Evolutionary conservation across 148 eudicot genomes (phyloP).

Genomic region (Camellia granthamiana): DNA sequence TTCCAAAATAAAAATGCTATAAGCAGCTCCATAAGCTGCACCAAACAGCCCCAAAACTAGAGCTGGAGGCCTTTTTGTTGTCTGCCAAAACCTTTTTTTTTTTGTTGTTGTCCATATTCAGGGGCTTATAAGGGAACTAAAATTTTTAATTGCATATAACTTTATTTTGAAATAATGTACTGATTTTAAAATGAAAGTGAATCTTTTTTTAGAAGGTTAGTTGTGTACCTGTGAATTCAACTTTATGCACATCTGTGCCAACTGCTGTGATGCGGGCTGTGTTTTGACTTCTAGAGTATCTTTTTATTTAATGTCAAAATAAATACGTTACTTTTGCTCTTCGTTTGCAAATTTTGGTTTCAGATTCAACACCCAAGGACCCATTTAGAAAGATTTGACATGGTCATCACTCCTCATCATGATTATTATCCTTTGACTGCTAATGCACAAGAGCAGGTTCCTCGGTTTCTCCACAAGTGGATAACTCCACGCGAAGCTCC

Average conservation of each 20-base stretch:
- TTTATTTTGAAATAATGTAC: not conserved
- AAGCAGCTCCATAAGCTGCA: too few relatives aligned
- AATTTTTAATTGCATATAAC: not conserved
- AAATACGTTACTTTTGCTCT: conserved; percentile 6
- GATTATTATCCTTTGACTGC: conserved; percentile 89
- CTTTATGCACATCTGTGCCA: conserved; percentile 3
- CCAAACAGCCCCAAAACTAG: not conserved
- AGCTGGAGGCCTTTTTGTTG: not conserved
- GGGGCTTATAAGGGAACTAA: not conserved
- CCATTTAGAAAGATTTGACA: conserved; percentile 80
- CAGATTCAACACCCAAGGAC: conserved; percentile 97
- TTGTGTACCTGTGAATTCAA: not conserved
- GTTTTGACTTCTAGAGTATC: not conserved
- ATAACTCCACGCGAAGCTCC: conserved; percentile 90
- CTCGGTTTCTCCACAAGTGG: conserved; percentile 74
- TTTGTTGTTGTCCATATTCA: not conserved
- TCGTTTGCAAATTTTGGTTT: conserved; percentile 20
- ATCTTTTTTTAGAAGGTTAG: not conserved
- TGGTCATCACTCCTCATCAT: conserved; percentile 91
- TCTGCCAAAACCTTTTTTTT: not conserved
- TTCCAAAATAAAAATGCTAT: too few relatives aligned
- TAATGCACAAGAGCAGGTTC: conserved; percentile 74
- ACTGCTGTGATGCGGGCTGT: not conserved
- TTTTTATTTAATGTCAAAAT: not conserved
- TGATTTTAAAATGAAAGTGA: not conserved